Evolutionary conservation across 139 green algal genomes (phyloP).

Genomic region (Spirogloea muscicola): DNA sequence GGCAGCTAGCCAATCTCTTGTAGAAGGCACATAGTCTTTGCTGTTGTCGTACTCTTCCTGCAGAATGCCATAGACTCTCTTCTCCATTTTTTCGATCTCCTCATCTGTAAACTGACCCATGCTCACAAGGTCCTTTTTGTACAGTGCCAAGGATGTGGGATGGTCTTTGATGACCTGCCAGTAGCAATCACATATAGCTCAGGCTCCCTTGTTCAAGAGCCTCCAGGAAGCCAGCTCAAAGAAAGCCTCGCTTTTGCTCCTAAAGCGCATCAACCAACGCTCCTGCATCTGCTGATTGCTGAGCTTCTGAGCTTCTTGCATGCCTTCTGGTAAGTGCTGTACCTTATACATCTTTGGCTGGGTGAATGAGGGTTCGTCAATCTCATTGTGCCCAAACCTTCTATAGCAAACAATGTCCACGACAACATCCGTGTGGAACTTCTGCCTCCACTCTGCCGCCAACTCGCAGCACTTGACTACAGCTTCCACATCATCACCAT

Average conservation of each 20-base stretch:
- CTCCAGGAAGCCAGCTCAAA: not conserved
- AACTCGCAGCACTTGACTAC: conserved; percentile 87
- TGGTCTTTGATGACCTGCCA: conserved; percentile 58
- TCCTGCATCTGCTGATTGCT: not conserved
- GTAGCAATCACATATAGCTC: no score
- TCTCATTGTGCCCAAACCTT: conserved; percentile 94
- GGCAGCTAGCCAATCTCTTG: conserved; percentile 79
- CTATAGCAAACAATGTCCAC: conserved; percentile 91
- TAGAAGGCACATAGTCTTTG: conserved; percentile 75
- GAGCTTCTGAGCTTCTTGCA: conserved; percentile 34
- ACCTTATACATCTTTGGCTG: conserved; percentile 93
- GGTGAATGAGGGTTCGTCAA: conserved; percentile 98
- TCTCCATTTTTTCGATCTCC: conserved; percentile 63
- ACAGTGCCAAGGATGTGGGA: conserved; percentile 66
- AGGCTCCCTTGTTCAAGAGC: conserved; percentile 36
- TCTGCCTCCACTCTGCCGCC: conserved; percentile 87
- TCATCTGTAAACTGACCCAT: conserved; percentile 67
- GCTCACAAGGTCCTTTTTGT: conserved; percentile 71
- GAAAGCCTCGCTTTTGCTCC: not conserved
- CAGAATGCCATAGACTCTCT: conserved; percentile 66
- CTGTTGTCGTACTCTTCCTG: conserved; percentile 73
- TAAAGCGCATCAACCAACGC: not conserved
- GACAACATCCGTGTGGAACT: conserved; percentile 88
- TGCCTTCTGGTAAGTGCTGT: conserved; percentile 11
- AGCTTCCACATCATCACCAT: conserved; percentile 92